Evolutionary conservation across 495 filamentous ascomycete genomes (phyloP).

Genomic region (Penicillium macrosclerotiorum): DNA sequence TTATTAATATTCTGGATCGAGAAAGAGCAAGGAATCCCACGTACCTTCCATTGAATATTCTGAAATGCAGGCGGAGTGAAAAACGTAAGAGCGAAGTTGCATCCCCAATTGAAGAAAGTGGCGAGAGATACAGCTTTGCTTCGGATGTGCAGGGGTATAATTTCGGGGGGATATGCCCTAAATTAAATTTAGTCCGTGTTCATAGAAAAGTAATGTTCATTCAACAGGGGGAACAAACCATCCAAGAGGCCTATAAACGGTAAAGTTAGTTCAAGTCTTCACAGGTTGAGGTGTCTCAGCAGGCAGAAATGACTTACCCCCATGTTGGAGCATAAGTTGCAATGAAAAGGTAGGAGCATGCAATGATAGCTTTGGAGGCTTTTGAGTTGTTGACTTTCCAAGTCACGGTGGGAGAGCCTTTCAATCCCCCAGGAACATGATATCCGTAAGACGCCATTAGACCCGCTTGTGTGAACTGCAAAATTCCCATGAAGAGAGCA

Average conservation of each 20-base stretch:
- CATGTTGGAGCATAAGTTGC: conserved; percentile 57
- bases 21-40: background rate
- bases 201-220: background rate
- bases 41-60: conserved; percentile 53
- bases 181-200: background rate
- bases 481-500: conserved; percentile 48
- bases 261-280: no score
- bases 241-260: conserved; percentile 15
- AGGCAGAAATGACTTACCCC: conserved; percentile 4
- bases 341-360: conserved; percentile 65
- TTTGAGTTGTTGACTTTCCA: conserved; percentile 56
- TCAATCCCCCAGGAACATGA: conserved; percentile 37
- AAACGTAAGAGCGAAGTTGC: conserved; percentile 53
- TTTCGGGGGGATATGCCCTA: conserved; percentile 21
- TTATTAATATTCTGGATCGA: background rate
- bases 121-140: conserved; percentile 18
- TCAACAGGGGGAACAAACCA: conserved; percentile 6
- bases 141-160: conserved; percentile 20
- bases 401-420: conserved; percentile 45
- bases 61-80: conserved; percentile 61
- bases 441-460: conserved; percentile 62
- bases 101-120: conserved; percentile 20
- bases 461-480: conserved; percentile 52
- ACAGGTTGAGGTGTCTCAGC: conserved; percentile 1
- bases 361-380: conserved; percentile 53